Conservation (phyloP, 768 basidiomycete species). For the Leucocoprinus birnbaumii region DNA sequence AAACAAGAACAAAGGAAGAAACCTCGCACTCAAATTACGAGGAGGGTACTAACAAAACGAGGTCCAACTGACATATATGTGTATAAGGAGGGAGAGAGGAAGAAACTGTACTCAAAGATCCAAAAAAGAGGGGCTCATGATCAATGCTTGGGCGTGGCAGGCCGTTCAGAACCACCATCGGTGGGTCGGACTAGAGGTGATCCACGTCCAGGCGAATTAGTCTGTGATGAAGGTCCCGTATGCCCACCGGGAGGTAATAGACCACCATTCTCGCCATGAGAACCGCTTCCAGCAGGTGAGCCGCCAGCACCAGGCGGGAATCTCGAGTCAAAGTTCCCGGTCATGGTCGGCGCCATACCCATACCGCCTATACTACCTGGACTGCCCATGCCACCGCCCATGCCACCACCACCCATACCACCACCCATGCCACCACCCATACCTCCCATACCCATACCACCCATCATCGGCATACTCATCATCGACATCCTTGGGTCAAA, state of each 20-base stretch:
- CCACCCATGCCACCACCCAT: constrained; percentile 16
- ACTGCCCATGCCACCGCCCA: constrained; percentile 16
- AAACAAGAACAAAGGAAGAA: constrained; percentile 1
- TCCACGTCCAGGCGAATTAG: constrained; percentile 50
- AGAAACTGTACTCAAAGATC: not conserved
- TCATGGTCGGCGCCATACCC: constrained; percentile 40
- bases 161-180: constrained; percentile 27
- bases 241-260: constrained; percentile 32
- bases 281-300: constrained; percentile 17
- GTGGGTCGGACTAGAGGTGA: constrained; percentile 45
- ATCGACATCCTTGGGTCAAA: constrained; percentile 82
- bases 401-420: constrained; percentile 13
- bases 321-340: constrained; percentile 60
- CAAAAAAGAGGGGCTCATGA: not conserved
- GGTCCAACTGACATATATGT: not conserved
- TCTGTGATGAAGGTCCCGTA: constrained; percentile 41
- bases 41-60: not conserved
- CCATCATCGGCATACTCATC: constrained; percentile 54
- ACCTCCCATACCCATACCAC: constrained; percentile 15
- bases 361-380: too few species aligned
- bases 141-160: constrained; percentile 31
- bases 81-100: not conserved
- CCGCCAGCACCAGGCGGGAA: constrained; percentile 39
- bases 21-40: not conserved
- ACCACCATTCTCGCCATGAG: constrained; percentile 25